Conservation (phyloP, 2,329 filamentous ascomycete genomes). For the Diaporthe amygdali region DNA sequence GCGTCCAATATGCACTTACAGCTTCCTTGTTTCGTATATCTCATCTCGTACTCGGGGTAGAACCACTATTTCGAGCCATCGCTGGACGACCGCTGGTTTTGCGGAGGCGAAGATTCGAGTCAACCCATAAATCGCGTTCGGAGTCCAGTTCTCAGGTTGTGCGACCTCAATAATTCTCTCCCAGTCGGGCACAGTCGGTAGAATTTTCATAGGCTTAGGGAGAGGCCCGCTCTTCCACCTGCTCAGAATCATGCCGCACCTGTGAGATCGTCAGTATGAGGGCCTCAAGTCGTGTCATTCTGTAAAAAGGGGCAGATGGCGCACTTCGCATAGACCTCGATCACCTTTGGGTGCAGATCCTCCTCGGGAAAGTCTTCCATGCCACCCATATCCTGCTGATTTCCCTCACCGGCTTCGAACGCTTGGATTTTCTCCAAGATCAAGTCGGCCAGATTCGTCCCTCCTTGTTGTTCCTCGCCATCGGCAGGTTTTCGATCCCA, state of each 20-base stretch:
- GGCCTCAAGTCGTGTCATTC: conserved; percentile 18
- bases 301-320: conserved; percentile 29
- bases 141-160: conserved; percentile 54
- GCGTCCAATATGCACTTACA: conserved; percentile 58
- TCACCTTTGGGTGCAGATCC: conserved; percentile 81
- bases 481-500: conserved; percentile 51
- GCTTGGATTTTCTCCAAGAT: conserved; percentile 94
- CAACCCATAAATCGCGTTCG: conserved; percentile 81
- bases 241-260: conserved; percentile 84
- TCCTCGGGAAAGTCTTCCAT: conserved; percentile 80
- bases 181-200: conserved; percentile 92
- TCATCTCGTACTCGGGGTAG: conserved; percentile 92
- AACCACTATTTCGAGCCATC: conserved; percentile 86
- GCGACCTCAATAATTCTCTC: conserved; percentile 86
- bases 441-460: conserved; percentile 86
- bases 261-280: conserved; percentile 37
- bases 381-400: conserved; percentile 55
- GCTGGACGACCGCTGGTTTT: conserved; percentile 79
- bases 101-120: conserved; percentile 91
- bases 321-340: conserved; percentile 92
- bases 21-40: conserved; percentile 91
- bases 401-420: conserved; percentile 71
- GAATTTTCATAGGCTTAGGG: conserved; percentile 96
- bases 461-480: conserved; percentile 49
- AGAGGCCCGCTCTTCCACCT: conserved; percentile 96